A percentile compares a stretch with the other conserved stretches of the same genome.
These are phyloP conservation scores for Tolypocladium endophyticum DNA, from an alignment of 2,329 filamentous ascomycete genomes.

Conservation along the genomic window DNA sequence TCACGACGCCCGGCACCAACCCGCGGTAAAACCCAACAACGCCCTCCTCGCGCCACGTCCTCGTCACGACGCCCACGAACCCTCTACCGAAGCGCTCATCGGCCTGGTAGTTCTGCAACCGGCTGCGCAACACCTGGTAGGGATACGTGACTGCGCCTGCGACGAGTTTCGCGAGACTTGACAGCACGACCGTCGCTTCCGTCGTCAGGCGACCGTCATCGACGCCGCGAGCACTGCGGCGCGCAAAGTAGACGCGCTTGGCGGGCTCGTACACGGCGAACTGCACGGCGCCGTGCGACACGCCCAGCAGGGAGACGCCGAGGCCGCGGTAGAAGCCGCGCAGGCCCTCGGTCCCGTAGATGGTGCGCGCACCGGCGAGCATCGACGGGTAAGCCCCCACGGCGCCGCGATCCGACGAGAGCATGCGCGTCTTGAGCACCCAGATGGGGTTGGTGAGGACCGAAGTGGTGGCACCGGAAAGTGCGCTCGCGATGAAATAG, in stretches of 20 bases:
- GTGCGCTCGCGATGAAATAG: slow-evolving; percentile 71
- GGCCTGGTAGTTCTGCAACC: slow-evolving; percentile 83
- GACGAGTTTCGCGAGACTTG: slow-evolving; percentile 72
- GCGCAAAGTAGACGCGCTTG: slow-evolving; percentile 45
- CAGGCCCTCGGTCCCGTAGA: slow-evolving; percentile 62
- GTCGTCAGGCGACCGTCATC: slow-evolving; percentile 41
- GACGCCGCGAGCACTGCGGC: slow-evolving; percentile 12
- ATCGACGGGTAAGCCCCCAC: slow-evolving; percentile 76
- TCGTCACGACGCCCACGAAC: slow-evolving; percentile 55
- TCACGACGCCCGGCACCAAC: slow-evolving; percentile 74
- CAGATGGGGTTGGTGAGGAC: slow-evolving; percentile 89
- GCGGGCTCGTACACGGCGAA: slow-evolving; percentile 86
- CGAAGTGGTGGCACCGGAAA: slow-evolving; percentile 63
- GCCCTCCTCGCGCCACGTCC: slow-evolving; percentile 74
- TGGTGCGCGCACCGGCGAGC: slow-evolving; percentile 54
- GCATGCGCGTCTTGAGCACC: slow-evolving; percentile 97
- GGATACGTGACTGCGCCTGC: slow-evolving; percentile 89
- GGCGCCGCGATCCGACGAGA: slow-evolving; percentile 66
- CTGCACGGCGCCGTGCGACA: slow-evolving; percentile 86
- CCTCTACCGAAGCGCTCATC: slow-evolving; percentile 63
- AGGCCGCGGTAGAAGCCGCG: slow-evolving; percentile 82
- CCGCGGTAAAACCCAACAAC: slow-evolving; percentile 83
- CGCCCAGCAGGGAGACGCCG: slow-evolving; percentile 71
- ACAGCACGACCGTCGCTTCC: slow-evolving; percentile 70
- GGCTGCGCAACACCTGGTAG: slow-evolving; percentile 82